Conservation (phyloP, 495 filamentous ascomycete species). For the Tuber microsphaerosporum region DNA sequence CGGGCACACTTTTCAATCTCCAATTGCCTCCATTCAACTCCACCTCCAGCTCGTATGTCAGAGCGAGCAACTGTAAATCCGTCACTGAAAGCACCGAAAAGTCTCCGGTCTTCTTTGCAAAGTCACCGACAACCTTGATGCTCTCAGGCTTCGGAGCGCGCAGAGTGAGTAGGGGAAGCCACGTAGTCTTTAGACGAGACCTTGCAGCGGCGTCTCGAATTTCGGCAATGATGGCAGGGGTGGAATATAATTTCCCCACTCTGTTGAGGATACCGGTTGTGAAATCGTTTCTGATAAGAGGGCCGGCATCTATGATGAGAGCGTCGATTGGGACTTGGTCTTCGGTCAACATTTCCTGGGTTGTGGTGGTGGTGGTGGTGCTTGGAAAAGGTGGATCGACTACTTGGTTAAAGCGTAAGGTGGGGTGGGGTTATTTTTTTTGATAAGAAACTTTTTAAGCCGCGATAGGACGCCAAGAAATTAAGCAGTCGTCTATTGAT, state of each 20-base stretch:
- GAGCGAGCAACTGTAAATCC: constrained; percentile 79
- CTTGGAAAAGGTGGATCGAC: constrained; percentile 7
- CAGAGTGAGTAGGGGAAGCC: constrained; percentile 75
- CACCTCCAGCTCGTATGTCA: constrained; percentile 85
- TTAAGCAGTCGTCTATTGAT: not conserved
- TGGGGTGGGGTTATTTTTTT: not conserved
- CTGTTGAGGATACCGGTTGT: constrained; percentile 53
- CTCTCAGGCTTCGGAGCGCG: constrained; percentile 66
- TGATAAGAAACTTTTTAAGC: not conserved
- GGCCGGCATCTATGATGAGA: constrained; percentile 82
- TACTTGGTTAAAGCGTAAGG: not conserved
- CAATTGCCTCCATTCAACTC: constrained; percentile 77
- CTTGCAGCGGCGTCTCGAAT: constrained; percentile 81
- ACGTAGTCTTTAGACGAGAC: constrained; percentile 67
- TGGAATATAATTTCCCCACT: constrained; percentile 71
- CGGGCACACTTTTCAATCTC: constrained; percentile 67
- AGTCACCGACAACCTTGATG: constrained; percentile 69
- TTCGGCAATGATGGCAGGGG: constrained; percentile 78
- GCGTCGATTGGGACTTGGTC: constrained; percentile 67
- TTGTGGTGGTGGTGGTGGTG: not conserved
- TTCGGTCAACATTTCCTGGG: constrained; percentile 45
- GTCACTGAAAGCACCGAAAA: constrained; percentile 74
- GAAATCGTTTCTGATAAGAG: constrained; percentile 64
- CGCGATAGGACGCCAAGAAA: not conserved
- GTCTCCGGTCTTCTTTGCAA: constrained; percentile 85